Base-by-base conservation (phyloP, 1,139 yeast genomes). In the Hyphopichia fennica region DNA sequence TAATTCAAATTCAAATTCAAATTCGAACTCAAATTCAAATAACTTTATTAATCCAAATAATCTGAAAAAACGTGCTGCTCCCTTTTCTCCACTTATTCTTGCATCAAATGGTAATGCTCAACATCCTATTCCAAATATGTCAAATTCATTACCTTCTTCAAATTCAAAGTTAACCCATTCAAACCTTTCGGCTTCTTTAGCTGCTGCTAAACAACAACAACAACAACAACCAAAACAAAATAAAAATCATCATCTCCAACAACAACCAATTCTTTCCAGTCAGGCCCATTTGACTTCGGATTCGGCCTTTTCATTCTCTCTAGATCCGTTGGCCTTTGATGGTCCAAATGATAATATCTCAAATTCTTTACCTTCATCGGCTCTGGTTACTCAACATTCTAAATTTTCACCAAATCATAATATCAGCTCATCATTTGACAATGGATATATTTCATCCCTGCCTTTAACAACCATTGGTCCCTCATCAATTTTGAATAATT, bases 251-350 rank as follows among this genome's bases (percentile, higher is more conserved):
- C 20, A n/a, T n/a, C n/a, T n/a, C n/a, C n/a, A n/a, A n/a, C n/a
- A n/a, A n/a, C n/a, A n/a, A n/a, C 23, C 23, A 20, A 20, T 9
- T 9, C 9, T 20, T 6, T 29, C 34, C 35, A 30, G 14, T 30
- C 33, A 30, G 14, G n/a, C 17, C 14, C 39, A 22, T 3, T 28
- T 23, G 14, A 22, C 29, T 10, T 37, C 35, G 18, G 25, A 15
- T 5, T 17, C 14, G 13, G 40, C 55, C 13, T 62, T 60, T 48
- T 60, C 61, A 29, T 65, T 66, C 45, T 55, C 62, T 36, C 57
- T 66, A 32, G 69, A 65, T 39, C 69, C 69, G 7, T 52, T 64
- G 39, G 69, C 70, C 2, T 65, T 59, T 46, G 72, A 65, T 36
- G 70, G 69, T 8, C 69, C 69, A 20, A 50, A 49, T 40, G 53